Percentiles rank a stretch among this genome's conserved stretches.
These are phyloP conservation scores for Blastocystis sp. DNA, from an alignment of 352 stramenopile species.

Conservation along the genomic window DNA sequence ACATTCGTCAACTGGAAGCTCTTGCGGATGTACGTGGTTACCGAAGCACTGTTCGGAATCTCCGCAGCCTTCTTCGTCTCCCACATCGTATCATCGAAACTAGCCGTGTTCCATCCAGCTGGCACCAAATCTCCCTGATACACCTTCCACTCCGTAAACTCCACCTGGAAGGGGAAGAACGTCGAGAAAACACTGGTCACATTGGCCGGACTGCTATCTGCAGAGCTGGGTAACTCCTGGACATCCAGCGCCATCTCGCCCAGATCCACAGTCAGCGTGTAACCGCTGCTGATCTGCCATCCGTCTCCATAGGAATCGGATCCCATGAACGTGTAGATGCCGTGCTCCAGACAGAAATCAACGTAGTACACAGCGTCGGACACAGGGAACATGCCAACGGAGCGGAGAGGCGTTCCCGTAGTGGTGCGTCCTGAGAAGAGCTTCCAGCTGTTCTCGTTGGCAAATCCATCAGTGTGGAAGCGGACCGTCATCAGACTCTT, in stretches of 20 bases:
- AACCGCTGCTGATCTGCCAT: background rate
- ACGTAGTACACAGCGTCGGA: background rate
- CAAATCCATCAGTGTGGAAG: background rate
- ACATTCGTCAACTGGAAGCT: background rate
- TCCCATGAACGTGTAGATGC: background rate
- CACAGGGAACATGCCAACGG: background rate
- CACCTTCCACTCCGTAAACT: background rate
- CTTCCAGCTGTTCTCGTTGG: background rate
- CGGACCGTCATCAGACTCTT: background rate
- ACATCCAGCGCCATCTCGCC: background rate
- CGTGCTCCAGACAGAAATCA: background rate
- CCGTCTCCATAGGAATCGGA: background rate
- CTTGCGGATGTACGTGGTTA: constrained; percentile 13
- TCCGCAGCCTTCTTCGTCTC: background rate
- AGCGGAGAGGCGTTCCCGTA: background rate
- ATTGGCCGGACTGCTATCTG: background rate
- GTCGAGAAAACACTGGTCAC: background rate
- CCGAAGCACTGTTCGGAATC: background rate
- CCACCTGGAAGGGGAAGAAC: constrained; percentile 12
- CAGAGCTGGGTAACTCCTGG: background rate
- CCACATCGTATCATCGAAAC: constrained; percentile 19
- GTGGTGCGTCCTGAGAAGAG: background rate
- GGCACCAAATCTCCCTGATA: background rate
- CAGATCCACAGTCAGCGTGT: background rate
- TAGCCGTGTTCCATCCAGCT: background rate